Conservation (phyloP, 257 asterid species). For the Nicotiana benthamiana region DNA sequence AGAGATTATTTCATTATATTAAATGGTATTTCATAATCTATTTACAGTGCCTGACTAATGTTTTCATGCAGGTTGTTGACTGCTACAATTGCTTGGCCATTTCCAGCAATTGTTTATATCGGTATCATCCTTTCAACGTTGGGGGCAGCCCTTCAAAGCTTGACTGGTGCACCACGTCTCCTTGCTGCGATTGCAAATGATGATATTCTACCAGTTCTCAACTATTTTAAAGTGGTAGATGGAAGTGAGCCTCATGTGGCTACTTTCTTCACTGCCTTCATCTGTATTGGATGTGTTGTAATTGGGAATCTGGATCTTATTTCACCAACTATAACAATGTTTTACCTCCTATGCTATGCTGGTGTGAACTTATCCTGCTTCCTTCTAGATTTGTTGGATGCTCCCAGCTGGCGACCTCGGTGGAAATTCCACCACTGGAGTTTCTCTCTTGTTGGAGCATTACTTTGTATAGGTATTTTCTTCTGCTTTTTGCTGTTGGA, state of each 20-base stretch:
- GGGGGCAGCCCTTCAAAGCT: conserved; percentile 98
- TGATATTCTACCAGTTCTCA: conserved; percentile 93
- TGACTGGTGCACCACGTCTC: conserved; percentile 99
- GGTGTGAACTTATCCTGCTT: conserved; percentile 98
- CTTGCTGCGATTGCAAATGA: conserved; percentile 99
- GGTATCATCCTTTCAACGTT: conserved; percentile 97
- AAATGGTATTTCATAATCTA: conserved; percentile 5
- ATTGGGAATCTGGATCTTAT: conserved; percentile 95
- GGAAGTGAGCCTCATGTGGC: conserved; percentile 87
- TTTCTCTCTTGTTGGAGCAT: conserved; percentile 93
- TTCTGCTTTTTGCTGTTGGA: not conserved
- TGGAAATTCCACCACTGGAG: conserved; percentile 99
- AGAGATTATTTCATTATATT: not conserved
- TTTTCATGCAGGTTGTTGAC: conserved; percentile 85
- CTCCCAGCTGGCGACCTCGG: conserved; percentile 99
- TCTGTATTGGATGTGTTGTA: conserved; percentile 83
- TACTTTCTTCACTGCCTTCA: conserved; percentile 88
- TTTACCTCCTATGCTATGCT: conserved; percentile 92
- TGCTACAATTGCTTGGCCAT: conserved; percentile 98
- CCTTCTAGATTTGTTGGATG: conserved; percentile 94
- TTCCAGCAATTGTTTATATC: conserved; percentile 73
- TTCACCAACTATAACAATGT: conserved; percentile 95
- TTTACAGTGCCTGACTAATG: conserved; percentile 23
- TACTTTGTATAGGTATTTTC: conserved; percentile 69
- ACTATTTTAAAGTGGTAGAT: conserved; percentile 89